Conservation (phyloP, 768 basidiomycete species). For the Suillus ampliporus region DNA sequence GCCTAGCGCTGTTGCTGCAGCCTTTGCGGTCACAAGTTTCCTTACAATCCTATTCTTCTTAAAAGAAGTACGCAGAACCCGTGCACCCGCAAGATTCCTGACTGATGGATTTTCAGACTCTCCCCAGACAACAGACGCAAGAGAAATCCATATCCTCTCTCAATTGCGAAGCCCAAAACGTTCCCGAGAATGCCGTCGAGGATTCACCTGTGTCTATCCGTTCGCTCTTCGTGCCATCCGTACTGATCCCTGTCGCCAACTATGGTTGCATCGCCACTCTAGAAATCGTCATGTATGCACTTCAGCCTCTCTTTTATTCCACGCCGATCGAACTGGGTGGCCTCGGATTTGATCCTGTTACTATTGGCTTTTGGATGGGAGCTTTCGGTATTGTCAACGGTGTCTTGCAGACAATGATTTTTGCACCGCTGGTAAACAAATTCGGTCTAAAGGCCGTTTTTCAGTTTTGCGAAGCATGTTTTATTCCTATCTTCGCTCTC, state of each 20-base stretch:
- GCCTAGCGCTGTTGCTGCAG: slow-evolving; percentile 42
- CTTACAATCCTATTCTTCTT: slow-evolving; percentile 27
- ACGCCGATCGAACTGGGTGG: slow-evolving; percentile 43
- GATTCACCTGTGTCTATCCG: slow-evolving; percentile 28
- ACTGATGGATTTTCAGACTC: not conserved
- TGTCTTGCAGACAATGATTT: slow-evolving; percentile 37
- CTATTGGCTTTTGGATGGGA: slow-evolving; percentile 45
- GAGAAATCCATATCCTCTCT: slow-evolving; percentile 3
- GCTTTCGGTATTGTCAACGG: slow-evolving; percentile 39
- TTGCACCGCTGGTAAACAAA: slow-evolving; percentile 35
- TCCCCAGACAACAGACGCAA: slow-evolving; percentile 22
- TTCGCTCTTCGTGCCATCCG: slow-evolving; percentile 32
- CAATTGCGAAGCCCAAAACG: not conserved
- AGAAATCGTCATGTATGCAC: slow-evolving; percentile 41
- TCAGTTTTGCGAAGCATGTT: slow-evolving; percentile 30
- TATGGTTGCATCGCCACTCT: slow-evolving; percentile 43
- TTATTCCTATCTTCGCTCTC: slow-evolving; percentile 34
- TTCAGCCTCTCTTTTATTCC: slow-evolving; percentile 47
- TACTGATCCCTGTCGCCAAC: slow-evolving; percentile 42
- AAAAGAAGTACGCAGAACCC: slow-evolving; percentile 32
- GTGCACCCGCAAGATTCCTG: no score
- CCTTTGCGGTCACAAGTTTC: slow-evolving; percentile 32
- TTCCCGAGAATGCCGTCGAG: not conserved
- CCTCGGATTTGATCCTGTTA: slow-evolving; percentile 41
- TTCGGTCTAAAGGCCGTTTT: slow-evolving; percentile 40